A percentile compares a stretch with the other conserved stretches of the same genome.
Evolutionary conservation across 1,139 yeast genomes (phyloP).

Genomic region (Yamadazyma jaroonii): DNA sequence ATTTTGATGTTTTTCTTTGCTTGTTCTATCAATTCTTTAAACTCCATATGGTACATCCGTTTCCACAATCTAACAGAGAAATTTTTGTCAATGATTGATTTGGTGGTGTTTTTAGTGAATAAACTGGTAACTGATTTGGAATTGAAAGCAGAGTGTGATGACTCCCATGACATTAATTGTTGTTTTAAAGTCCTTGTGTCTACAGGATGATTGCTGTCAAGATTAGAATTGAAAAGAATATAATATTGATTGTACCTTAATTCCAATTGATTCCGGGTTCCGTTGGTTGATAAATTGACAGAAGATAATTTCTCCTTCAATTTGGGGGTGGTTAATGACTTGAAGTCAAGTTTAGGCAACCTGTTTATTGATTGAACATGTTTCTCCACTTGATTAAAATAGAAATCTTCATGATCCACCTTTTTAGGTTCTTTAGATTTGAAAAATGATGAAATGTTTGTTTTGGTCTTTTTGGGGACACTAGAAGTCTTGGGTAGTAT

Average conservation of each 20-base stretch:
- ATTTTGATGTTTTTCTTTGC: conserved; percentile 37
- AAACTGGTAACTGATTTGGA: conserved; percentile 18
- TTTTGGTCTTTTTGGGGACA: conserved; percentile 1
- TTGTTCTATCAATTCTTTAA: conserved; percentile 44
- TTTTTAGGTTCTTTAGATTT: conserved; percentile 11
- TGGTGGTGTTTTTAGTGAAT: conserved; percentile 22
- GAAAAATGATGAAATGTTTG: conserved; percentile 35
- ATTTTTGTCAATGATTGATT: conserved; percentile 35
- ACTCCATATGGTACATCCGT: conserved; percentile 47
- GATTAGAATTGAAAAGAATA: conserved; percentile 77
- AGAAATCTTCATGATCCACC: conserved; percentile 24
- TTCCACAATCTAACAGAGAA: conserved; percentile 52
- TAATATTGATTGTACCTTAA: conserved; percentile 76
- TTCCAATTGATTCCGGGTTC: conserved; percentile 64
- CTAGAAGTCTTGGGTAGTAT: conserved; percentile 4
- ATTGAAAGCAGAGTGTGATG: conserved; percentile 36
- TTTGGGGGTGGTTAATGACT: conserved; percentile 57
- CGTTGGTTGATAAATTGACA: conserved; percentile 57
- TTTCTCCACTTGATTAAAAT: conserved; percentile 28
- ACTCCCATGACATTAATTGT: conserved; percentile 70
- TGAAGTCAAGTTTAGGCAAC: conserved; percentile 62
- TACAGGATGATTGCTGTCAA: conserved; percentile 72
- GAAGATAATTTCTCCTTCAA: conserved; percentile 58
- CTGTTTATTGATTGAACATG: conserved; percentile 26
- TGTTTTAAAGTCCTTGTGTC: conserved; percentile 52